Evolutionary conservation across 2,329 filamentous ascomycete species (phyloP).

Genomic region (Sporothrix humicola): DNA sequence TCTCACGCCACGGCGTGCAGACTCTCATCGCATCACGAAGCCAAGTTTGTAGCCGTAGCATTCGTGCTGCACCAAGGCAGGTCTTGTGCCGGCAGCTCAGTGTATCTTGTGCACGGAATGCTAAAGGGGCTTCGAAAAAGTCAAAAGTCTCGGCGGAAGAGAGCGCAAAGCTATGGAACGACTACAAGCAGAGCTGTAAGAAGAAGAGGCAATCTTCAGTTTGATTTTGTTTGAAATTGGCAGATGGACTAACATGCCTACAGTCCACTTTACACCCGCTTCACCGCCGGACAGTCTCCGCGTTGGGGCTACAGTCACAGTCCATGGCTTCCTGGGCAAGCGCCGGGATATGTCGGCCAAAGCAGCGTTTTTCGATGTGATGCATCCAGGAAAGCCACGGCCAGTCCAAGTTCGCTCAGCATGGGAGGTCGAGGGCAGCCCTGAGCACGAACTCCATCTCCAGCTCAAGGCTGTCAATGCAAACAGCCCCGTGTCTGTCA

Average conservation of each 20-base stretch:
- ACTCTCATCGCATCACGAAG: slow-evolving; percentile 4
- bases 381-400: slow-evolving; percentile 44
- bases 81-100: not conserved
- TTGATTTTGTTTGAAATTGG: not conserved
- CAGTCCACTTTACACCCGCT: slow-evolving; percentile 44
- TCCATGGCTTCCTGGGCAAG: slow-evolving; percentile 75
- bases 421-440: slow-evolving; percentile 47
- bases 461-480: slow-evolving; percentile 54
- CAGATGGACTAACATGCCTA: not conserved
- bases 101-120: not conserved
- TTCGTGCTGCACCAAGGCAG: not conserved
- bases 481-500: slow-evolving; percentile 60
- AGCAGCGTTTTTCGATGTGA: slow-evolving; percentile 70
- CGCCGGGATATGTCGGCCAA: slow-evolving; percentile 70
- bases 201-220: not conserved
- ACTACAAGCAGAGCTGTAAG: slow-evolving; percentile 54
- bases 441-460: slow-evolving; percentile 47
- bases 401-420: slow-evolving; percentile 52
- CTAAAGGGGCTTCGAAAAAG: not conserved
- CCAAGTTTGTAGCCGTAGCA: not conserved
- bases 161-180: slow-evolving; percentile 43
- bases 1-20: slow-evolving; percentile 26
- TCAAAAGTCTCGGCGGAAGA: slow-evolving; percentile 7
- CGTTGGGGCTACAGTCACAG: slow-evolving; percentile 52
- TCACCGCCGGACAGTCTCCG: slow-evolving; percentile 41